phyloP scores from a whole-genome alignment of 371 early-diverging fungal genomes.

The Lichtheimia ornata region DNA sequence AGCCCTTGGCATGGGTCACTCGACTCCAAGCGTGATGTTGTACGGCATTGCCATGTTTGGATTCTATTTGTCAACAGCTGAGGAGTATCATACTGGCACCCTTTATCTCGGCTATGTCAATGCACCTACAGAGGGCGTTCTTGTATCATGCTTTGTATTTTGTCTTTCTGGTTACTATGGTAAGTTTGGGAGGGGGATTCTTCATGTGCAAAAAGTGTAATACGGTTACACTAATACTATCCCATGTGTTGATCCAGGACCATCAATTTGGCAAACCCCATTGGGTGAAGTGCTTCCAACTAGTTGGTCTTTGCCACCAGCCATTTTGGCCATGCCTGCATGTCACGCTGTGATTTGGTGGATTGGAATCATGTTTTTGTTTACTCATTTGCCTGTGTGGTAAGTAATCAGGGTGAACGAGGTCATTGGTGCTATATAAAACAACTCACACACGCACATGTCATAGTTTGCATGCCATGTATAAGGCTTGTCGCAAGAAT shows the following conservation, averaged over 20 bases:
- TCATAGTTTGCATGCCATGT: slow-evolving; percentile 56
- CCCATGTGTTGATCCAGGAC: slow-evolving; percentile 16
- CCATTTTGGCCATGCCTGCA: slow-evolving; percentile 43
- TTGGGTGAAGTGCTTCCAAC: slow-evolving; percentile 24
- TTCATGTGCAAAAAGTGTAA: too few relatives aligned
- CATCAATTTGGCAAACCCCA: slow-evolving; percentile 32
- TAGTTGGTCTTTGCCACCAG: slow-evolving; percentile 24
- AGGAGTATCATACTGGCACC: slow-evolving; percentile 94
- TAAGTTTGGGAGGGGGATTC: slow-evolving; percentile 16
- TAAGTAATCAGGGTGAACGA: slow-evolving; percentile 25
- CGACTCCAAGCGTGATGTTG: slow-evolving; percentile 66
- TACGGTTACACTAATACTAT: not conserved
- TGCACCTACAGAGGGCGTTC: slow-evolving; percentile 95
- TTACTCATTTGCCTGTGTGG: slow-evolving; percentile 73
- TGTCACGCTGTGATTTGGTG: slow-evolving; percentile 55
- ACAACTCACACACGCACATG: not conserved
- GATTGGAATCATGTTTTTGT: slow-evolving; percentile 60
- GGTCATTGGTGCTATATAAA: not conserved
- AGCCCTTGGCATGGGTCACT: slow-evolving; percentile 80
- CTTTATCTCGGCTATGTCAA: slow-evolving; percentile 93
- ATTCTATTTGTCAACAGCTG: slow-evolving; percentile 94
- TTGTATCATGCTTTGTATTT: slow-evolving; percentile 72
- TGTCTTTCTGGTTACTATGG: slow-evolving; percentile 69
- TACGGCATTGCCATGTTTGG: slow-evolving; percentile 71
- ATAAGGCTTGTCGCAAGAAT: slow-evolving; percentile 68